Evolutionary conservation across 202 grass and related monocot species (phyloP), one percentile per base, ranked within the genome.

Genomic region (Digitaria exilis): DNA sequence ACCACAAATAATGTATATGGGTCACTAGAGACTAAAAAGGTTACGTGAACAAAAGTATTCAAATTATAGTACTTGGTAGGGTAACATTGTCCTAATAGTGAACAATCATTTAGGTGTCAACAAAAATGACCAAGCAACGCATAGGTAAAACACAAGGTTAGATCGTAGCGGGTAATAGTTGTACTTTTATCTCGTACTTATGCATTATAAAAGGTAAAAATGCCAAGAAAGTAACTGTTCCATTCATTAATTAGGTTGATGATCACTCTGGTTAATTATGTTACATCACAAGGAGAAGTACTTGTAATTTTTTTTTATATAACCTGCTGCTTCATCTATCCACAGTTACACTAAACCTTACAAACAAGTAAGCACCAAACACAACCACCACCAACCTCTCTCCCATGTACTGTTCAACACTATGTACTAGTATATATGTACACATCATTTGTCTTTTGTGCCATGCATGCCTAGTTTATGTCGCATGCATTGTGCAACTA

Each of bases 381-480:
- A 48, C 80, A 35, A 16, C 61, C 74, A 83, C 67, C 26, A 46
- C 21, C 71, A 28, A 50, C 7, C n/a, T 69, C 19, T 46, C 24
- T 25, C 16, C 51, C 75, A 59, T 76, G 34, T 24, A 55, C 51
- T 43, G 63, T 70, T 57, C 39, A 43, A 78, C 79, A 68, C 54
- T 52, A 50, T 54, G 71, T 72, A 51, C 29, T n/a, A n/a, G n/a
- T n/a, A n/a, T n/a, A n/a, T 73, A 70, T 84, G 71, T 90, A 87
- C 75, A 84, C 61, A 75, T 11, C 69, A 48, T 69, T 63, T 75
- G 69, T 87, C 44, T 69, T 26, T 79, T 74, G 75, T 75, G 79
- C 42, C 39, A 80, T 68, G 82, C 87, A 80, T 56, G 84, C 48
- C 68, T 90, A 63, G 35, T 87, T 90, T 84, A 69, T 75, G 74